A percentile compares a stretch with the other conserved stretches of the same genome.
Conservation (phyloP, 345 rosid species). For the Hibiscus tridactylites region DNA sequence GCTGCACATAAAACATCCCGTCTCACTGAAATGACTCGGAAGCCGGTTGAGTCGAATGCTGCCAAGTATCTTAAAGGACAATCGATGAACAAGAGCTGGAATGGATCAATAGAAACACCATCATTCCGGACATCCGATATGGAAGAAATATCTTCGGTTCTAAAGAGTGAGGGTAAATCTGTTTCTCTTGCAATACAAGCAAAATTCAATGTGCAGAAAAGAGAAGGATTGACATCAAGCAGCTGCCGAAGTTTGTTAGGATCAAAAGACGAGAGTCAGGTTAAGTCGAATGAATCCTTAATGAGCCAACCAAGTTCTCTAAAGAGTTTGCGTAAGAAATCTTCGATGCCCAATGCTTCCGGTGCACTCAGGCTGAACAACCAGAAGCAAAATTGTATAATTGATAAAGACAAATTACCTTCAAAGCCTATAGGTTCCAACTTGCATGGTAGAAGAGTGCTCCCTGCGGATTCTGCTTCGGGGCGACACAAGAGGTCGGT, state of each 20-base stretch:
- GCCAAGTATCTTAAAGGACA: slow-evolving; percentile 54
- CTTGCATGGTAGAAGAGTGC: slow-evolving; percentile 31
- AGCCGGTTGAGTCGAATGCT: slow-evolving; percentile 43
- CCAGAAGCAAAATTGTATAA: slow-evolving; percentile 69
- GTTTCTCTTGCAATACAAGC: slow-evolving; percentile 88
- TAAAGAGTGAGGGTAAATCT: slow-evolving; percentile 52
- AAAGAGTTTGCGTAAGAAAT: slow-evolving; percentile 43
- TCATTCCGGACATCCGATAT: slow-evolving; percentile 27
- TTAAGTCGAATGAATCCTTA: slow-evolving; percentile 39
- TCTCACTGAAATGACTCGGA: slow-evolving; percentile 34
- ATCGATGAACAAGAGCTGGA: slow-evolving; percentile 58
- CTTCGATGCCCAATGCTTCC: slow-evolving; percentile 28
- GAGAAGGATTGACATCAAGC: slow-evolving; percentile 45
- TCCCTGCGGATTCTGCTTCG: slow-evolving; percentile 27
- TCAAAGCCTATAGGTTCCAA: slow-evolving; percentile 31
- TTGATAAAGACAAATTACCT: slow-evolving; percentile 39
- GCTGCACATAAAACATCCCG: slow-evolving; percentile 35
- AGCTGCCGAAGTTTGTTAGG: slow-evolving; percentile 23
- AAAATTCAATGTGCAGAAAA: slow-evolving; percentile 68
- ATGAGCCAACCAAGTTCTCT: slow-evolving; percentile 44
- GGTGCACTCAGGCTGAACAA: slow-evolving; percentile 73
- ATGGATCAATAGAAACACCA: slow-evolving; percentile 40
- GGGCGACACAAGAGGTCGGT: slow-evolving; percentile 28
- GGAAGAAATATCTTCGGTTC: slow-evolving; percentile 40
- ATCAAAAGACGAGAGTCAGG: slow-evolving; percentile 46